Evolutionary conservation across 179 eudicot species (phyloP).

Genomic region (Actinidia chinensis): DNA sequence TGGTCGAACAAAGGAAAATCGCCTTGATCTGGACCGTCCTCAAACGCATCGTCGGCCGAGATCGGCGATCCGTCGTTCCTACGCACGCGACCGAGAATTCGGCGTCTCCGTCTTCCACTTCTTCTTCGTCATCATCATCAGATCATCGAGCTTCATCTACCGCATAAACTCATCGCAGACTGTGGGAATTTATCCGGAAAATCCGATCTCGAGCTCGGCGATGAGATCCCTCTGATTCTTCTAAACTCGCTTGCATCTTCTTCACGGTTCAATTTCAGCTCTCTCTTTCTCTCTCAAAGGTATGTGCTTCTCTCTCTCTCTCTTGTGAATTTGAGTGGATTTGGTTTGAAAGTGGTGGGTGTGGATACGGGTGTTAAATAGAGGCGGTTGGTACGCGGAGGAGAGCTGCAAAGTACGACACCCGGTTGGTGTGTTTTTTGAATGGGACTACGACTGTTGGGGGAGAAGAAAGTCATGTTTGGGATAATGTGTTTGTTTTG

Average conservation of each 20-base stretch:
- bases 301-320: neutral
- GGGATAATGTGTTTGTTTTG: too few species aligned
- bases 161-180: neutral
- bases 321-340: neutral
- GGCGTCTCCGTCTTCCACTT: neutral
- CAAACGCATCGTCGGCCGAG: constrained; percentile 31
- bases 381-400: constrained; percentile 10
- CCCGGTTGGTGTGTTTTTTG: neutral
- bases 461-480: neutral
- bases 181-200: neutral
- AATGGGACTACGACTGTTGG: neutral
- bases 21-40: constrained; percentile 48
- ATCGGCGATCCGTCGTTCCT: constrained; percentile 3
- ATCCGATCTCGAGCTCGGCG: neutral
- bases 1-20: constrained; percentile 39
- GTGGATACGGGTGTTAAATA: neutral
- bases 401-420: neutral
- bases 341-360: neutral
- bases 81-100: constrained; percentile 22
- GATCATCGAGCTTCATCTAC: neutral
- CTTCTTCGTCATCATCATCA: neutral
- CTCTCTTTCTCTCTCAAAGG: constrained; percentile 14
- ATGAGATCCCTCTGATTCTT: neutral
- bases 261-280: neutral
- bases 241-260: constrained; percentile 5